Evolutionary conservation across 306 rosid species (phyloP).

Genomic region (Cyamopsis tetragonoloba): DNA sequence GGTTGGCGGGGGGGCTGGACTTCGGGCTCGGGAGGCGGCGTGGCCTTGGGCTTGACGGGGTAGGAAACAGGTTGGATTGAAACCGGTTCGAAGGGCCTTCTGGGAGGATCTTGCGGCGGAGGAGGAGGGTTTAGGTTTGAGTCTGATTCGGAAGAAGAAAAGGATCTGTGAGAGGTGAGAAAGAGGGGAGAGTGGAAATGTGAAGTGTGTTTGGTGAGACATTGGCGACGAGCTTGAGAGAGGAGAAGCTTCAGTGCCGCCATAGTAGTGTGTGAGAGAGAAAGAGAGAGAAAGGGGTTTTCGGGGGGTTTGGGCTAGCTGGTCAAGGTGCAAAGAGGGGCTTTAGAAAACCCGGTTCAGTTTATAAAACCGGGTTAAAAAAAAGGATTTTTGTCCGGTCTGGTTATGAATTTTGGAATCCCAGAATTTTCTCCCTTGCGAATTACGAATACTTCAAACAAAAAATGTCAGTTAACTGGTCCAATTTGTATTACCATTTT

Average conservation of each 20-base stretch:
- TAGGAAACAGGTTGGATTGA: conserved; percentile 71
- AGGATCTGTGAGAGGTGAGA: conserved; percentile 36
- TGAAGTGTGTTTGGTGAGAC: conserved; percentile 28
- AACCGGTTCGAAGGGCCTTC: conserved; percentile 27
- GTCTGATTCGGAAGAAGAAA: conserved; percentile 43
- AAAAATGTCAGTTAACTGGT: no score
- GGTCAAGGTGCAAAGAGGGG: neutral
- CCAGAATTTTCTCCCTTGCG: no score
- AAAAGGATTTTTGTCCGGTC: neutral
- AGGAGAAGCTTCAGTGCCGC: conserved; percentile 66
- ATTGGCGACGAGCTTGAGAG: conserved; percentile 74
- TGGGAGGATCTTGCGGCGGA: no score
- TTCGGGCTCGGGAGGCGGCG: conserved; percentile 30
- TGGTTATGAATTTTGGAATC: neutral
- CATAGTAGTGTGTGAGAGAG: conserved; percentile 28
- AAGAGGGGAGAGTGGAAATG: conserved; percentile 29
- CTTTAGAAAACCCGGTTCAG: neutral
- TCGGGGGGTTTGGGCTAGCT: conserved; percentile 19
- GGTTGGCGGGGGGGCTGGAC: conserved; percentile 2
- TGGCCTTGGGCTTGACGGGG: conserved; percentile 55
- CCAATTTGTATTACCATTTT: no score
- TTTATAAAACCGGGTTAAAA: neutral
- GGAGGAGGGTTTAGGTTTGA: no score
- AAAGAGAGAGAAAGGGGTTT: conserved; percentile 19
- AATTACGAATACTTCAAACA: no score